Evolutionary conservation across 2,329 filamentous ascomycete genomes (phyloP).

Genomic region (Pseudocercospora vitis): DNA sequence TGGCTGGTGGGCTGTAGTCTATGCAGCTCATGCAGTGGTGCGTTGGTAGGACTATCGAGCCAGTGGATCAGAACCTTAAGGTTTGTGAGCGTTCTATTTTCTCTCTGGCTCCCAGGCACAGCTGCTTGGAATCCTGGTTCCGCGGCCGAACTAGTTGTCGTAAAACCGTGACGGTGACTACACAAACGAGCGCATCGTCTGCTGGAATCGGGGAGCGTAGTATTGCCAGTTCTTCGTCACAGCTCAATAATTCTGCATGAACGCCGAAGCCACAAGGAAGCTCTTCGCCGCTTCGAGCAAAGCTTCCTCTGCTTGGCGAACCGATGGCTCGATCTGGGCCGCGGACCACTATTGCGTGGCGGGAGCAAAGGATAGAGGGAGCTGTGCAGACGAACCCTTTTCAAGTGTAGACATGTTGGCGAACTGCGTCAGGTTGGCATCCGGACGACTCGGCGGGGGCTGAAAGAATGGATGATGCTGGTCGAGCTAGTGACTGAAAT

Average conservation of each 20-base stretch:
- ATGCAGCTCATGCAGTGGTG: conserved; percentile 6
- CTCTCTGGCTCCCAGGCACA: too few relatives aligned
- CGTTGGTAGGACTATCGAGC: not conserved
- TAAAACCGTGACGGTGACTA: too few relatives aligned
- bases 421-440: too few relatives aligned
- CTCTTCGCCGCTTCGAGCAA: not conserved
- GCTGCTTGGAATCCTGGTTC: too few relatives aligned
- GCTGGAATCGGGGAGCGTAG: too few relatives aligned
- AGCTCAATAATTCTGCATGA: too few relatives aligned
- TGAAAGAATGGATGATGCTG: too few relatives aligned
- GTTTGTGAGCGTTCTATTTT: conserved; percentile 5
- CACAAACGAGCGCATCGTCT: too few relatives aligned
- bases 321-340: not conserved
- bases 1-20: conserved; percentile 6
- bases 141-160: too few relatives aligned
- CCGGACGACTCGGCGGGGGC: too few relatives aligned
- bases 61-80: not conserved
- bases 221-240: not conserved
- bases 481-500: too few relatives aligned
- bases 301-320: not conserved
- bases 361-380: not conserved
- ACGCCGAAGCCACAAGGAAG: not conserved
- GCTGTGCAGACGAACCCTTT: not conserved
- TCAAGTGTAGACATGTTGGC: not conserved
- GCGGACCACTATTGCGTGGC: not conserved